Base-by-base conservation (phyloP, 305 asterid genomes). In the Fraxinus velutina region DNA sequence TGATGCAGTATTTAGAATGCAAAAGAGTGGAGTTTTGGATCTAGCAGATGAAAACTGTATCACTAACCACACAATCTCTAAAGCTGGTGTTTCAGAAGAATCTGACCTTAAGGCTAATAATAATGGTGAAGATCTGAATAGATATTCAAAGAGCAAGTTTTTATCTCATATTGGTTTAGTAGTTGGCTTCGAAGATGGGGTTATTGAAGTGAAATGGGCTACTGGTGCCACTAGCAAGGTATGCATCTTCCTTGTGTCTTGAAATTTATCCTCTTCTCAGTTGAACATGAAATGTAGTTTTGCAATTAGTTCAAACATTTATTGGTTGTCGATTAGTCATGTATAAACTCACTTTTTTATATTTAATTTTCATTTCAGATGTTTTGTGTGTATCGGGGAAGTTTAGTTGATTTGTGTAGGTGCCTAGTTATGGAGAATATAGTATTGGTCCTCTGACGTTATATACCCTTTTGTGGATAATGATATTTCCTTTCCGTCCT, bases 171-270 rank as follows among this genome's bases (percentile, higher is more conserved):
- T 93, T 57, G 99, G 99, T 76, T 88, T 89, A 60, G 92, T 94
- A 17, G 83, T 89, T 27, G 97, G 95, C 73, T 85, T 93, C 77
- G 64, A 83, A 78, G 83, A 86, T 36, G 97, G 94, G 29, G 79
- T 83, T 34, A 79, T 96, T 78, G 92, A 92, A 89, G 97, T 94
- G 78, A 91, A 87, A 88, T 96, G 99, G 99, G 96, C 94, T 84
- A 88, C 84, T 78, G 97, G 98, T 84, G 83, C 84, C 85, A 87
- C 87, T 50, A 85, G 84, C 86, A 88, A 86, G 97, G 99, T 96
- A 89, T 64, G 83, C 30, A 62, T 84, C 78, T 55, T 80, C 79
- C 39, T 15, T 55, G 4, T 66, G 24, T 10, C 50, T 55, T 72
- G 13, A 34, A 57, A 39, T 44, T 73, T 21, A 50, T 79, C 36